Evolutionary conservation across 2,329 filamentous ascomycete genomes (phyloP), one percentile per base, ranked within the genome.

Genomic region (Calonectria multiphialidica): DNA sequence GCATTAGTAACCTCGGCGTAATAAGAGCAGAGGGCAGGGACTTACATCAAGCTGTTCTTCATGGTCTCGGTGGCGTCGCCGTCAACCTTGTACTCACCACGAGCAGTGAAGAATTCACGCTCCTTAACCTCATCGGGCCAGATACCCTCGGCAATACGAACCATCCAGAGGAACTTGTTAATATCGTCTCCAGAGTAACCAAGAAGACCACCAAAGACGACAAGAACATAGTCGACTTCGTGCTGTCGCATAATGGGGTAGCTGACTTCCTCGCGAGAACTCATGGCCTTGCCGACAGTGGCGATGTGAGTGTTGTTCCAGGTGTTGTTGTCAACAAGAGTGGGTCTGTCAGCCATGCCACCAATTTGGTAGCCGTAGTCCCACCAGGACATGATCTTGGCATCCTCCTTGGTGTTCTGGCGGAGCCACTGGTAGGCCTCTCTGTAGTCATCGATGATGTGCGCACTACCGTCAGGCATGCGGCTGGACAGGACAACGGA

Each of bases 291-390:
- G 81, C 97, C 97, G 71, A 99, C 97, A 16, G 97, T 99, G 66
- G 97, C 97, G 85, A 99, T 99, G 84, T 99, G 97, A 9, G 97
- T 99, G 88, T 99, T 99, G 89, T 99, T 99, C 97, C 97, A 99
- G 2, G 97, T 99, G 87, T 99, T 99, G 89, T 99, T 99, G 88
- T 99, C 97, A 40, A 99, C 97, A 40, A 99, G 89, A 1, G 97
- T 99, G 40, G 97, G 97, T 67, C 97, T 92, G 84, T 99, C 97
- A 62, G 97, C 97, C 97, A 99, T 99, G 77, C 97, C 97, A 87
- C 97, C 97, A 84, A 99, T 99, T 87, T 99, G 97, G 87, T 99
- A 99, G 76, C 97, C 97, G 81, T 99, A 99, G 83, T 99, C 97
- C 97, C 97, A 99, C 97, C 97, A 99, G 1, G 96, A 97, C 96